These are phyloP conservation scores for Ceratocystis cubensis DNA, from an alignment of 2,329 filamentous ascomycete species.

Conservation along the genomic window DNA sequence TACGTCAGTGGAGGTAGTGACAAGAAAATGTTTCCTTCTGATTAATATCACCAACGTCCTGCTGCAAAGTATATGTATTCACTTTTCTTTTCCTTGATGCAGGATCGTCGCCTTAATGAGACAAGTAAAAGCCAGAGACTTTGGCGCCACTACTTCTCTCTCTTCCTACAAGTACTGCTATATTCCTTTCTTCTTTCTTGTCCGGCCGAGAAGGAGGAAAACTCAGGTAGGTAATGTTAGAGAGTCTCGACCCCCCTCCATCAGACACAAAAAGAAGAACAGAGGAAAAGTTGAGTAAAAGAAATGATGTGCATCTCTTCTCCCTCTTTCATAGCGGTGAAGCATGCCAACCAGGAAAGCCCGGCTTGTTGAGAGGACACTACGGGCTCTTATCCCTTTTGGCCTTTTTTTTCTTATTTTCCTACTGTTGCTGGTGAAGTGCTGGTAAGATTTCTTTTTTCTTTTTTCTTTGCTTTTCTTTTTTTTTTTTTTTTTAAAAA, in stretches of 20 bases:
- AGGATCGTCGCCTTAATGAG: constrained; percentile 1
- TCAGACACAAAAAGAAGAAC: neutral
- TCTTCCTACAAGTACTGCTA: neutral
- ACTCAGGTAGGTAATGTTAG: neutral
- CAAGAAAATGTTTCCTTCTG: neutral
- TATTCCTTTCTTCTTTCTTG: neutral
- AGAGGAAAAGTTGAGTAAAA: neutral
- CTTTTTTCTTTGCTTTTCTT: too few species aligned
- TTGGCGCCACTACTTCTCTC: constrained; percentile 4
- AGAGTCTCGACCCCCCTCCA: neutral
- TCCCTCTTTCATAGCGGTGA: constrained; percentile 5
- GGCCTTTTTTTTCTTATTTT: neutral
- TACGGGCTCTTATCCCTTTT: neutral
- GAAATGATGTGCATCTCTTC: constrained; percentile 1
- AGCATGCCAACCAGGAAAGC: constrained; percentile 10
- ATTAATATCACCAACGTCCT: neutral
- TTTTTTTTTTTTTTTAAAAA: too few species aligned
- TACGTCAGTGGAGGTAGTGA: neutral
- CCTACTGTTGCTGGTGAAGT: neutral
- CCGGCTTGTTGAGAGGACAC: neutral
- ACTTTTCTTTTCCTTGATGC: neutral
- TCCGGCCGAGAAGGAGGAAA: neutral
- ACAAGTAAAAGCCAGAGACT: neutral
- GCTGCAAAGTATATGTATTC: neutral
- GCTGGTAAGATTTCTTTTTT: too few species aligned